Percentiles rank a stretch among this genome's conserved stretches.
These are phyloP conservation scores for Daldinia sp. DNA, from an alignment of 2,329 filamentous ascomycete species.

Conservation along the genomic window DNA sequence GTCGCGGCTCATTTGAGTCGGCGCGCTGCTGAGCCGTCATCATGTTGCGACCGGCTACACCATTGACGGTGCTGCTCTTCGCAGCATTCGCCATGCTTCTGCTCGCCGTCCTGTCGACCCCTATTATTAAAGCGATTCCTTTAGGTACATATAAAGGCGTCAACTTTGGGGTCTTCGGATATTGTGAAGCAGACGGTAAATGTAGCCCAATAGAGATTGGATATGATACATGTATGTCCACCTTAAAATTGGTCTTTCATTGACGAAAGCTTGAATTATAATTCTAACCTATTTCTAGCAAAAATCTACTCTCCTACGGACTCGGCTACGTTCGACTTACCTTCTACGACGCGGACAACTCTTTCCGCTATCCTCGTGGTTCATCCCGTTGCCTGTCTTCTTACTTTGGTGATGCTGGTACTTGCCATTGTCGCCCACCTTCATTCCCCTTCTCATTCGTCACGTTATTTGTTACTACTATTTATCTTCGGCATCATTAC, in stretches of 20 bases:
- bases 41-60: constrained; percentile 93
- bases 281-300: constrained; percentile 41
- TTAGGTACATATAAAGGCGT: constrained; percentile 81
- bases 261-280: neutral
- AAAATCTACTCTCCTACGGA: constrained; percentile 33
- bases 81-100: constrained; percentile 87
- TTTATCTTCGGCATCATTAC: constrained; percentile 90
- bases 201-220: constrained; percentile 85
- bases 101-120: constrained; percentile 89
- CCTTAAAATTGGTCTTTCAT: constrained; percentile 9
- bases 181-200: constrained; percentile 69
- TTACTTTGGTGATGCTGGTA: constrained; percentile 86
- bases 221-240: constrained; percentile 81
- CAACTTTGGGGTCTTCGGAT: constrained; percentile 94
- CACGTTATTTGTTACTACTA: constrained; percentile 84
- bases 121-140: constrained; percentile 86
- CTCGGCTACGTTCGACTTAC: constrained; percentile 66
- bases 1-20: constrained; percentile 50
- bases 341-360: constrained; percentile 64
- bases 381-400: constrained; percentile 88
- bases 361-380: constrained; percentile 93
- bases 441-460: constrained; percentile 88
- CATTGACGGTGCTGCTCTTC: constrained; percentile 86
- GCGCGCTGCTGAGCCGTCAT: constrained; percentile 56
- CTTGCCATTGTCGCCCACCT: constrained; percentile 86